These are phyloP conservation scores for Aspergillus texensis DNA, from an alignment of 2,329 filamentous ascomycete genomes.

Conservation along the genomic window DNA sequence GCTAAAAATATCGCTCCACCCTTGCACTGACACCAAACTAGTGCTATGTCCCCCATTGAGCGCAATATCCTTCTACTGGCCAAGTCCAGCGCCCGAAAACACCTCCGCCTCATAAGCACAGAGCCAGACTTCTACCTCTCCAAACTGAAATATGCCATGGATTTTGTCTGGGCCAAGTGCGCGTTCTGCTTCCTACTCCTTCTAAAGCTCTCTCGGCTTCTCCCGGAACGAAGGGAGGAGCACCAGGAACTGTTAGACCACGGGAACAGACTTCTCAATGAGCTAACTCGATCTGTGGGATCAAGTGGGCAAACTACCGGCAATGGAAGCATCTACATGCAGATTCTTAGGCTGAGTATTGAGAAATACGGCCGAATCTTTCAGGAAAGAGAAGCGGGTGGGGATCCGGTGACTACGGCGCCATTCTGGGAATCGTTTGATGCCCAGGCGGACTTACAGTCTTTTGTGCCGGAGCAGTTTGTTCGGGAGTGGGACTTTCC, in stretches of 20 bases:
- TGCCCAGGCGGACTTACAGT: slow-evolving; percentile 53
- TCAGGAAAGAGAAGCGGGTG: slow-evolving; percentile 34
- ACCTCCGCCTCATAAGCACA: slow-evolving; percentile 53
- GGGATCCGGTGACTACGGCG: slow-evolving; percentile 10
- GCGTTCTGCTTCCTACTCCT: slow-evolving; percentile 60
- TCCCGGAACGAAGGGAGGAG: slow-evolving; percentile 46
- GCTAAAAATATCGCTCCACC: background rate
- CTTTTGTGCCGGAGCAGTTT: slow-evolving; percentile 58
- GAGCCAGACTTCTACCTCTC: slow-evolving; percentile 52
- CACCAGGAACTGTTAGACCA: slow-evolving; percentile 47
- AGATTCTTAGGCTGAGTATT: slow-evolving; percentile 52
- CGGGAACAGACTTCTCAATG: slow-evolving; percentile 47
- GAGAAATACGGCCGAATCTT: slow-evolving; percentile 54
- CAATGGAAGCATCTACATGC: slow-evolving; percentile 52
- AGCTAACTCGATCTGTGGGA: slow-evolving; percentile 40
- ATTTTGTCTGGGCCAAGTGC: slow-evolving; percentile 62
- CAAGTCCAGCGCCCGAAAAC: slow-evolving; percentile 54
- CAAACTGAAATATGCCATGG: slow-evolving; percentile 57
- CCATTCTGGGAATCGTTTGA: slow-evolving; percentile 40
- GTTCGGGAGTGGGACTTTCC: slow-evolving; percentile 63
- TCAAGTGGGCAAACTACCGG: slow-evolving; percentile 38
- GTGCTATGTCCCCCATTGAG: slow-evolving; percentile 54
- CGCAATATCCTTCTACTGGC: slow-evolving; percentile 53
- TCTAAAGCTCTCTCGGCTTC: slow-evolving; percentile 54
- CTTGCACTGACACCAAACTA: slow-evolving; percentile 6